Evolutionary conservation across 305 asterid species (phyloP).

Genomic region (Lippia alba): DNA sequence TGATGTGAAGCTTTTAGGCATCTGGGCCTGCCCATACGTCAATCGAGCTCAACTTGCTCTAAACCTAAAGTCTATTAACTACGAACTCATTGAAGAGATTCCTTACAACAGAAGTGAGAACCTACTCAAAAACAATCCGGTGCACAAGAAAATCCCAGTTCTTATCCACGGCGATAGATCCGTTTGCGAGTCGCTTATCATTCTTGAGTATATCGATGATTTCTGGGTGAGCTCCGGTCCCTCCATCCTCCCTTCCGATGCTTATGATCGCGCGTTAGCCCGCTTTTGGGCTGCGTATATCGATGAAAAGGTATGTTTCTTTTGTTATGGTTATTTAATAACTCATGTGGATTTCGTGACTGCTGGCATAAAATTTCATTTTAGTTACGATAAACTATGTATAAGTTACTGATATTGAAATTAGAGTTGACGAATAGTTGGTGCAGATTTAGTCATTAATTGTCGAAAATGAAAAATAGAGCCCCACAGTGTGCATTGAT

Average conservation of each 20-base stretch:
- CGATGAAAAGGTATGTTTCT: constrained; percentile 44
- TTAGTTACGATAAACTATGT: no score
- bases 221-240: constrained; percentile 28
- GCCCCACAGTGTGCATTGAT: no score
- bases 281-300: constrained; percentile 63
- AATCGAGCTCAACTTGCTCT: constrained; percentile 46
- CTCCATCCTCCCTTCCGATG: constrained; percentile 49
- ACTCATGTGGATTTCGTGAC: no score
- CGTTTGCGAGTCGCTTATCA: constrained; percentile 40
- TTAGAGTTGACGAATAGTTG: no score
- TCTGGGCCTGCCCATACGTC: constrained; percentile 45
- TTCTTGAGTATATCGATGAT: constrained; percentile 36
- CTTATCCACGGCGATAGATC: constrained; percentile 33
- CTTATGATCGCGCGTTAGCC: constrained; percentile 51
- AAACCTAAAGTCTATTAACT: constrained; percentile 44
- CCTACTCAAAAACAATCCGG: constrained; percentile 53
- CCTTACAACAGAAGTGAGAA: constrained; percentile 41
- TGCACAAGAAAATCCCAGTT: constrained; percentile 56
- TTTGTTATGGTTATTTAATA: no score
- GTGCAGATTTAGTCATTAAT: no score
- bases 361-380: no score
- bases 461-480: no score
- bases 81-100: constrained; percentile 45
- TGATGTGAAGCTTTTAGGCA: constrained; percentile 46
- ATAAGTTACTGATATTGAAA: no score